Base-by-base conservation (phyloP, 75 land plant genomes). In the Picea glauca region DNA sequence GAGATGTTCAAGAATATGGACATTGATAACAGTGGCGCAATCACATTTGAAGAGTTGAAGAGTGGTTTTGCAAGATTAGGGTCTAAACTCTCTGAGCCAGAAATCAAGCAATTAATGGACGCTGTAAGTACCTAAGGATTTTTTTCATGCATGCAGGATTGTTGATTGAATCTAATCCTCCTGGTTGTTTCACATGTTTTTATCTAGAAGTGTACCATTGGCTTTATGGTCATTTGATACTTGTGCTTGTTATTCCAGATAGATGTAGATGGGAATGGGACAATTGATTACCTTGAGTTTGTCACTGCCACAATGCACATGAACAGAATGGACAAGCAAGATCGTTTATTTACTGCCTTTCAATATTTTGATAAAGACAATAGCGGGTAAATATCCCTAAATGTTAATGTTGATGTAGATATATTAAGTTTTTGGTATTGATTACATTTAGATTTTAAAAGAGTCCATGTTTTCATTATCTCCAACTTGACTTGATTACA, bases 211-310 rank as follows among this genome's bases (percentile, higher is more conserved):
- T 40, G 4, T 40, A 4, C 43, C 43, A 3, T 40, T 40, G 43
- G 43, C 1, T 40, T 40, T 40, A 4, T 40, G 4, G 3, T 40
- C 43, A 40, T 40, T 4, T 40, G 43, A 40, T 40, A 40, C 43
- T 40, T 40, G 43, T 40, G 43, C 43, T 40, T 40, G 43, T 33
- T 20, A 14, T 11, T 81, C 9, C 86, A 93, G 96, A 94, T 94
- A 60, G 98, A 94, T 84, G 91, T 94, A 1, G 95, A 94, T 88
- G 95, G 98, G n/a, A 89, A 93, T 82, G 98, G 98, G 23, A 80
- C 87, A 1, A 94, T 94, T 58, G 98, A 94, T 66, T 92, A 92
- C 86, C 81, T 84, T 59, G 93, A 92, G 60, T 94, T 94, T 61
- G 90, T 94, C 76, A 83, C 96, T 20, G 96, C 96, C 8, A 93